A percentile compares a stretch with the other conserved stretches of the same genome.
Conservation (phyloP, 2,329 filamentous ascomycete species). For the Sclerotinia minor region DNA sequence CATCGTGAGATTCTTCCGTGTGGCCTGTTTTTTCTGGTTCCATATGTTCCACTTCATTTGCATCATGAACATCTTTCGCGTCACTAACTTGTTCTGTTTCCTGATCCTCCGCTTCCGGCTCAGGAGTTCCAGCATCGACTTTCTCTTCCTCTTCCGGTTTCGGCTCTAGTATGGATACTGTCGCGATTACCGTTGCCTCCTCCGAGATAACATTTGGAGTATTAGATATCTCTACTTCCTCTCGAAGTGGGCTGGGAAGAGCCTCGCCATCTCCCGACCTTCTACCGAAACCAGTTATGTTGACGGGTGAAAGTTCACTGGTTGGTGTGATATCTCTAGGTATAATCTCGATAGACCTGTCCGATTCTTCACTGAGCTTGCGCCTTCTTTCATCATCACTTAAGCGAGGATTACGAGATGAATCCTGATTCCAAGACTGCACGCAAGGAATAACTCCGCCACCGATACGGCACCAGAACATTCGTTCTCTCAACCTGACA, state of each 20-base stretch:
- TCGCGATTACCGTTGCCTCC: neutral
- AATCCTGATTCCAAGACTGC: slow-evolving; percentile 34
- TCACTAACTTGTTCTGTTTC: slow-evolving; percentile 17
- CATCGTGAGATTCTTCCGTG: slow-evolving; percentile 10
- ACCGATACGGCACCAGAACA: slow-evolving; percentile 95
- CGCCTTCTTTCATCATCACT: slow-evolving; percentile 39
- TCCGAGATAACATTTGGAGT: slow-evolving; percentile 3
- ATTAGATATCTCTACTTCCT: slow-evolving; percentile 7
- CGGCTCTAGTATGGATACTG: neutral
- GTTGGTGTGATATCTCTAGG: slow-evolving; percentile 40
- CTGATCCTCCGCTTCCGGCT: neutral
- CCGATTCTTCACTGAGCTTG: slow-evolving; percentile 38
- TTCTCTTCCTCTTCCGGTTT: neutral
- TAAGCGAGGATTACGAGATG: slow-evolving; percentile 33
- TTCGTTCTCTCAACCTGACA: slow-evolving; percentile 82
- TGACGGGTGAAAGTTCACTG: slow-evolving; percentile 26
- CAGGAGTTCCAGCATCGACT: neutral
- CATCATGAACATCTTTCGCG: slow-evolving; percentile 11
- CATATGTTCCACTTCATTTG: slow-evolving; percentile 17
- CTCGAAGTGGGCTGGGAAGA: slow-evolving; percentile 21
- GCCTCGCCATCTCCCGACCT: slow-evolving; percentile 17
- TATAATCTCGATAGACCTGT: slow-evolving; percentile 38
- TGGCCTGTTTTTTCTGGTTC: slow-evolving; percentile 18
- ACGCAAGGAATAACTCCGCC: slow-evolving; percentile 76
- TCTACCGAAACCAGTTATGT: slow-evolving; percentile 6